Conservation (phyloP, 140 eudicot species). For the Oenanthe javanica region DNA sequence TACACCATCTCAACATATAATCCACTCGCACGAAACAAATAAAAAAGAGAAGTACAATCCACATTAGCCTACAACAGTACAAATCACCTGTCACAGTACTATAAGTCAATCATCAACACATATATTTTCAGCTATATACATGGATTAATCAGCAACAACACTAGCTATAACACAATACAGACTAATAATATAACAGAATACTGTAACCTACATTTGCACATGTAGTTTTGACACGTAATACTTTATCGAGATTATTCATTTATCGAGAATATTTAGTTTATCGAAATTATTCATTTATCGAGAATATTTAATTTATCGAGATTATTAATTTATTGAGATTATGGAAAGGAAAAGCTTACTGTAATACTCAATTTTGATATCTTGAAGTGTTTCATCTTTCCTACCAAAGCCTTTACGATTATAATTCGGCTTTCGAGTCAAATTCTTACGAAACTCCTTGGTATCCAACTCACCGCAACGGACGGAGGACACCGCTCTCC, state of each 20-base stretch:
- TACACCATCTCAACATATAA: too few species aligned
- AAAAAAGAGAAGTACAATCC: neutral
- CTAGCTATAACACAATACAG: neutral
- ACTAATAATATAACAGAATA: too few species aligned
- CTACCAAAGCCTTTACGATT: constrained; percentile 83
- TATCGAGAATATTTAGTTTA: too few species aligned
- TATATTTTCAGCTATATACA: neutral
- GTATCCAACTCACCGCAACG: constrained; percentile 81
- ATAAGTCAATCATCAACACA: neutral
- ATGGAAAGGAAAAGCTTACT: constrained; percentile 27
- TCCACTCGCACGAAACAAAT: neutral
- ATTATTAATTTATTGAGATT: too few species aligned
- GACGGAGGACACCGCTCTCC: constrained; percentile 32
- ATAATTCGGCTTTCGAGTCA: constrained; percentile 72
- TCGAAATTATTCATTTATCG: neutral
- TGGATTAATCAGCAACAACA: neutral
- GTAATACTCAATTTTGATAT: constrained; percentile 64
- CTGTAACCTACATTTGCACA: too few species aligned
- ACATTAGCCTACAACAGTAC: neutral
- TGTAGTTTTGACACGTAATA: too few species aligned
- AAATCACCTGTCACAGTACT: neutral
- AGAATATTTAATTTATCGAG: neutral
- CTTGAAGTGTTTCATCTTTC: constrained; percentile 66
- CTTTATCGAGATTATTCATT: too few species aligned
- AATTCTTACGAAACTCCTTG: constrained; percentile 62